Base-by-base conservation (phyloP, 2,329 filamentous ascomycete genomes). In the Amphichorda felina region DNA sequence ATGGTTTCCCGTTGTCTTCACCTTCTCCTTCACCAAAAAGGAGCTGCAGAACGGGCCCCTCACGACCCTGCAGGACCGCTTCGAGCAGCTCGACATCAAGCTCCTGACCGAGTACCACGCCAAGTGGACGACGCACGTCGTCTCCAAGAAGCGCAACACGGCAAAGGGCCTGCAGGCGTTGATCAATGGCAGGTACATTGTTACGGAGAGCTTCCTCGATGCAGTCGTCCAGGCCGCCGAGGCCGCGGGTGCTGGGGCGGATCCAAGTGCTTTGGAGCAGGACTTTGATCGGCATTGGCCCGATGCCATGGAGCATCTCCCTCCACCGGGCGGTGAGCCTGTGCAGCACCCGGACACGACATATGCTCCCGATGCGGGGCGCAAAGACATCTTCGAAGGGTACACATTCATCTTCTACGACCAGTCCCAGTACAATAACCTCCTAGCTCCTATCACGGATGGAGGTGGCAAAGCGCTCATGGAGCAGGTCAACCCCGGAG, bases 361-460 rank as follows among this genome's bases (percentile, higher is more conserved):
- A 10, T 89, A 94, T 50, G 65, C 69, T 7, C 89, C 91, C 0
- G 74, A 89, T 41, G 43, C 64, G 0, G 57, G 60, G 13, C 72
- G 91, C 15, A 61, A 64, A 7, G 75, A 79, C 19, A 66, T 98
- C 1, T 96, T 98, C 45, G 75, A 83, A 9, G 84, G 83, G 3
- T 91, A 88, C 49, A 89, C 80, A 0, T 95, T 96, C 50, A 67
- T 98, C 4, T 94, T 96, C 48, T 80, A 88, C 44, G 79, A 88
- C 36, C 57, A 71, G 36, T 64, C 64, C 3, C 89, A 96, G 53
- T 86, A 79, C 53, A 75, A 84, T 7, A 85, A 72, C 42, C 63
- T 98, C 4, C 61, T 83, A 30, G 75, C 77, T 0, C 77, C 81
- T 0, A 80, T 98, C 41, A 80, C 78, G 0, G 77, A 77, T 40